Evolutionary conservation across 495 filamentous ascomycete species (phyloP), one percentile per base, ranked within the genome.

Genomic region (Letharia columbiana): DNA sequence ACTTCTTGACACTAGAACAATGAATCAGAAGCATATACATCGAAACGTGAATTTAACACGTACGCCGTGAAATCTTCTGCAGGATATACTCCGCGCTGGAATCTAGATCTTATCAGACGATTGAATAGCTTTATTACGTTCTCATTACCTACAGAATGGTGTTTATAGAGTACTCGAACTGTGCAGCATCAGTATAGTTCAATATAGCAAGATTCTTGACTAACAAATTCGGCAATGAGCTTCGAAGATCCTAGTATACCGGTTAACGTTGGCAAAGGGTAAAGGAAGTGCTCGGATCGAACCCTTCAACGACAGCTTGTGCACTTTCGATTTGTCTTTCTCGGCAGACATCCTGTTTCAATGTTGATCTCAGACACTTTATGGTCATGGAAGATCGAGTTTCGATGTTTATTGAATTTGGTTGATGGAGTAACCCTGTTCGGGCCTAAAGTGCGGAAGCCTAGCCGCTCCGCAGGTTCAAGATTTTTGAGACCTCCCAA

Each of bases 121-220:
- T 20, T 8, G 12, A 23, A 31, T 2, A 39, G 17, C 4, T 47
- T 8, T 18, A 13, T n/a, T 23, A 9, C n/a, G 13, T 45, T 5
- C 7, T 6, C 0, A 28, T 9, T 60, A 67, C 79, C 71, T 74
- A 84, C 86, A 98, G 80, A 47, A 97, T 96, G 2, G 91, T 96
- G 73, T 98, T 92, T 72, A 96, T 96, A 2, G 91, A 96, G 75
- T 95, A 96, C 80, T 98, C 91, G 76, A 98, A 96, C 89, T 91
- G 68, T n/a, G 28, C 40, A 44, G 65, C 44, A 70, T 78, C 20
- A 75, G 69, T 37, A 60, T 41, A 44, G 9, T 60, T 42, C 31
- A 44, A 41, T 41, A 42, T 40, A n/a, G 56, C 47, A 23, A n/a
- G 65, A 54, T 56, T 50, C 33, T 8, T 60, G 41, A 31, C 90